Conservation (phyloP, 441 rosid genomes). For the Aquilaria agallochum region DNA sequence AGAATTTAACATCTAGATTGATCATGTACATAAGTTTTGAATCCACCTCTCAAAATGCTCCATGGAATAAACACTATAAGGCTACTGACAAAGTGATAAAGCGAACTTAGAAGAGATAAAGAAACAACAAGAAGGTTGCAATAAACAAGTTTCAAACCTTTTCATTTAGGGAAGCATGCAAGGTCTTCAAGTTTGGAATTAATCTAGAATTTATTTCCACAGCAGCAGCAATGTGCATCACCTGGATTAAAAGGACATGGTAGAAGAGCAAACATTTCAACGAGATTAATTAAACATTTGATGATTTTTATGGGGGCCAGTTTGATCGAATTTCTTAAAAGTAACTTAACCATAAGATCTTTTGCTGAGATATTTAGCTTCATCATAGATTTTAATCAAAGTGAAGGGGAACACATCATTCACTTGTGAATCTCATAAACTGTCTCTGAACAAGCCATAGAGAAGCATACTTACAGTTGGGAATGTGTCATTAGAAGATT, state of each 20-base stretch:
- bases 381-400: background rate
- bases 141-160: conserved; percentile 47
- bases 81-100: background rate
- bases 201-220: conserved; percentile 79
- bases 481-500: conserved; percentile 93
- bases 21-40: no score
- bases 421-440: background rate
- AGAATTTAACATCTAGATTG: no score
- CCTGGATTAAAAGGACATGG: conserved; percentile 31
- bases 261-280: background rate
- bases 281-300: background rate
- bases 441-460: background rate
- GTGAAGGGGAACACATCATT: background rate
- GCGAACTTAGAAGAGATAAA: conserved; percentile 3
- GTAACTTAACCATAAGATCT: conserved; percentile 4
- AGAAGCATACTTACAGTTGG: conserved; percentile 63
- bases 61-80: no score
- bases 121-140: conserved; percentile 1
- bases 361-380: conserved; percentile 1
- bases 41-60: no score
- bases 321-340: background rate
- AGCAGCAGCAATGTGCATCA: conserved; percentile 97
- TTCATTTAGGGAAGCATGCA: conserved; percentile 60
- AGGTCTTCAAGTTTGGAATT: conserved; percentile 62
- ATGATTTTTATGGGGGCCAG: conserved; percentile 3